phyloP scores from a whole-genome alignment of 805 yeast genomes.

The Pichia eremophila region DNA sequence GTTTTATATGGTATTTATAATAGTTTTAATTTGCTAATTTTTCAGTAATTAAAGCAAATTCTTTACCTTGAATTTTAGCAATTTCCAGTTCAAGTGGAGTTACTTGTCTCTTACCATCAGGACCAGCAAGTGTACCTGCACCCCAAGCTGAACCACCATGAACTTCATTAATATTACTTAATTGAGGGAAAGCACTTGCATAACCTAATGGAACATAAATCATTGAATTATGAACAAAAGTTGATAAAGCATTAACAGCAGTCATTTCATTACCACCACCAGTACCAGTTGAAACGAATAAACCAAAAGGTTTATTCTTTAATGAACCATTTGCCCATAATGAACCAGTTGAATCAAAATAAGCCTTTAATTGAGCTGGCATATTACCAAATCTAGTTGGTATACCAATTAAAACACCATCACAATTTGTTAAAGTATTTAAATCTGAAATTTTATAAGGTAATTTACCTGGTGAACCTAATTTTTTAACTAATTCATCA shows the following conservation, averaged over 20 bases:
- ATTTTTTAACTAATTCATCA: conserved; percentile 45
- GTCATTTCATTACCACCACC: conserved; percentile 84
- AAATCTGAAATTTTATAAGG: conserved; percentile 48
- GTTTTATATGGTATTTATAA: too few relatives aligned
- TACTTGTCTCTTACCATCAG: conserved; percentile 68
- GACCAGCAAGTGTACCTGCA: conserved; percentile 71
- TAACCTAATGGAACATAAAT: conserved; percentile 73
- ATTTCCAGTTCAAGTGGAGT: conserved; percentile 51
- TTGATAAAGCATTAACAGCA: conserved; percentile 52
- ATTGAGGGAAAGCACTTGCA: conserved; percentile 43
- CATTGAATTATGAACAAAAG: conserved; percentile 72
- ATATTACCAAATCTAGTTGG: conserved; percentile 79
- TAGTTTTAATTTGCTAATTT: conserved; percentile 1
- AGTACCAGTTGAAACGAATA: conserved; percentile 66
- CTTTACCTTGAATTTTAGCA: conserved; percentile 59
- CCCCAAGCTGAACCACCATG: conserved; percentile 87
- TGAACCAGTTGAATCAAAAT: conserved; percentile 72
- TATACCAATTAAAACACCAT: conserved; percentile 76
- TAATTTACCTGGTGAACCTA: conserved; percentile 61
- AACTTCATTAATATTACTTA: conserved; percentile 49
- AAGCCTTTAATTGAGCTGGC: conserved; percentile 71
- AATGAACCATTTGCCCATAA: conserved; percentile 71
- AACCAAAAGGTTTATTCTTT: conserved; percentile 64
- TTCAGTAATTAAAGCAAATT: conserved; percentile 28
- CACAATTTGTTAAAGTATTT: conserved; percentile 43